phyloP scores from a whole-genome alignment of 345 rosid genomes.

The Arabidopsis arenosa region DNA sequence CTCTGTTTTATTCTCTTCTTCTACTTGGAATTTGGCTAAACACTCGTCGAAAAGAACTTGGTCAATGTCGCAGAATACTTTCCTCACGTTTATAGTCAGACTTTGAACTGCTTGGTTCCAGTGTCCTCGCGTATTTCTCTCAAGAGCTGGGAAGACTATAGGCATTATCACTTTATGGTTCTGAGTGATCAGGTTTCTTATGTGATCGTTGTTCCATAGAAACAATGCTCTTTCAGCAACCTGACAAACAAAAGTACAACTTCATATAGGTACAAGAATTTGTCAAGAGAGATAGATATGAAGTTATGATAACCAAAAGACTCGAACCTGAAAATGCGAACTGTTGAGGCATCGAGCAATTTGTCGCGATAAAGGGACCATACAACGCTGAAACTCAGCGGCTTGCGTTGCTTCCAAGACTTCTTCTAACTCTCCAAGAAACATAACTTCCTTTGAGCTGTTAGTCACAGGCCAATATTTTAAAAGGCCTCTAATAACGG shows the following conservation, averaged over 20 bases:
- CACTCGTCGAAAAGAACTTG: conserved; percentile 72
- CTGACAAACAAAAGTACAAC: conserved; percentile 33
- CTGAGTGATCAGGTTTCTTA: conserved; percentile 56
- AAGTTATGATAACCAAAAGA: conserved; percentile 20
- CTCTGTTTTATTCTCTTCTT: conserved; percentile 60
- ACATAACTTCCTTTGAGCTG: conserved; percentile 91
- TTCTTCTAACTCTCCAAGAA: conserved; percentile 84
- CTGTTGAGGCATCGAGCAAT: conserved; percentile 79
- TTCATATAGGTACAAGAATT: conserved; percentile 4
- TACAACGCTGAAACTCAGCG: conserved; percentile 86
- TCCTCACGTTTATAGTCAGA: conserved; percentile 62
- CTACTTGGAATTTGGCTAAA: conserved; percentile 62
- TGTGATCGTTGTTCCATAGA: conserved; percentile 72
- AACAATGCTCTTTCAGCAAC: conserved; percentile 74
- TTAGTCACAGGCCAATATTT: conserved; percentile 90
- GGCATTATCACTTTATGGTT: conserved; percentile 63
- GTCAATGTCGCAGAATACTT: conserved; percentile 63
- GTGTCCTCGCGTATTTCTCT: conserved; percentile 61
- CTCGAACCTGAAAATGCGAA: conserved; percentile 79
- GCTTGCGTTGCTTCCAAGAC: conserved; percentile 89
- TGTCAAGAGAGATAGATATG: neutral
- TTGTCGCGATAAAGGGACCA: conserved; percentile 77
- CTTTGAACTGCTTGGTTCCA: conserved; percentile 77
- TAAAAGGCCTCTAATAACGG: conserved; percentile 74
- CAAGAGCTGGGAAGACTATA: conserved; percentile 65